These are phyloP conservation scores for Penicillium samsonianum DNA, from an alignment of 495 filamentous ascomycete species.

Conservation along the genomic window DNA sequence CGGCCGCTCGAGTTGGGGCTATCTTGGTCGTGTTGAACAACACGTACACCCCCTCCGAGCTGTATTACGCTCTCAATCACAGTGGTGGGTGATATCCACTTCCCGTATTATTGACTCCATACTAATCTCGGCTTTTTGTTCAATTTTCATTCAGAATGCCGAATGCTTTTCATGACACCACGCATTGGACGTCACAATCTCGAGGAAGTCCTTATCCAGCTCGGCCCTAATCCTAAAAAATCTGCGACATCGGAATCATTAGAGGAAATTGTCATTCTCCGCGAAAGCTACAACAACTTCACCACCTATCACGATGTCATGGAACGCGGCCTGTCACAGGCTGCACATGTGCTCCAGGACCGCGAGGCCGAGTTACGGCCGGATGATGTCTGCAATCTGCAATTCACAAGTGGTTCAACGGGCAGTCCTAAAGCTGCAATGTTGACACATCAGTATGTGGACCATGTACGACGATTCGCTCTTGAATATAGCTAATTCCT, in stretches of 20 bases:
- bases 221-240: conserved; percentile 45
- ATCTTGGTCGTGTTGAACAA: conserved; percentile 71
- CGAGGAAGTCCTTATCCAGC: conserved; percentile 50
- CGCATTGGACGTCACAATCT: conserved; percentile 60
- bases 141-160: conserved; percentile 46
- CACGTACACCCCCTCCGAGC: conserved; percentile 67
- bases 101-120: conserved; percentile 6
- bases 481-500: conserved; percentile 10
- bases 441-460: conserved; percentile 65
- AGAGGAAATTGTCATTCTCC: conserved; percentile 56
- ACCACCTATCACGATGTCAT: conserved; percentile 54
- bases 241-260: conserved; percentile 33
- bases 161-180: conserved; percentile 63
- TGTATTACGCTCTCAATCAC: conserved; percentile 63
- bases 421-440: conserved; percentile 74
- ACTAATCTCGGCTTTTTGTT: conserved; percentile 5
- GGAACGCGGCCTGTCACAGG: conserved; percentile 29
- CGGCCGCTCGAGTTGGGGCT: conserved; percentile 63
- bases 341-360: conserved; percentile 46
- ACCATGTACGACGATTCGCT: neutral
- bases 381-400: conserved; percentile 66
- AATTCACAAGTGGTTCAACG: conserved; percentile 72
- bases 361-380: conserved; percentile 51
- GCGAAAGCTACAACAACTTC: conserved; percentile 52
- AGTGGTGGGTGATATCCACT: conserved; percentile 47